phyloP scores from a whole-genome alignment of 768 basidiomycete species.

The Cystobasidium ongulense region DNA sequence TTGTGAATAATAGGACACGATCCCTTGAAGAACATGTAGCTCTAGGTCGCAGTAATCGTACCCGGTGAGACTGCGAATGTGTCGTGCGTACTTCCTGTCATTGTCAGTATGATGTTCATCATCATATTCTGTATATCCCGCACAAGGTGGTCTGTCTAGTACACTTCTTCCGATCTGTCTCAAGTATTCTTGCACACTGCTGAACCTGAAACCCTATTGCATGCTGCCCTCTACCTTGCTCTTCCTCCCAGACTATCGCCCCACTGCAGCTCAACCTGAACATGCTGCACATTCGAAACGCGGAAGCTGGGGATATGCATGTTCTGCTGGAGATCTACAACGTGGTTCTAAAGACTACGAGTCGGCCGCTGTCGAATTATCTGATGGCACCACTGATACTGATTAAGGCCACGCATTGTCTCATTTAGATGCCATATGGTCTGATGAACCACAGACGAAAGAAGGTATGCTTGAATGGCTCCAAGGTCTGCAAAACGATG shows the following conservation, averaged over 20 bases:
- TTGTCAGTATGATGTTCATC: background rate
- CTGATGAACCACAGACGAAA: background rate
- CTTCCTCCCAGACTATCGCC: no score
- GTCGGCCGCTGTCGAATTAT: background rate
- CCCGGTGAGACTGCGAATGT: no score
- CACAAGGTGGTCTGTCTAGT: no score
- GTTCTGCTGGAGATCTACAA: background rate
- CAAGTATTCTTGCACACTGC: no score
- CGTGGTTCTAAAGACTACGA: background rate
- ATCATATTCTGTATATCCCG: no score
- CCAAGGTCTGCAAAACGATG: background rate
- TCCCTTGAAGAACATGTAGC: slow-evolving; percentile 24
- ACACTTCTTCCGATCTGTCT: no score
- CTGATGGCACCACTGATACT: background rate
- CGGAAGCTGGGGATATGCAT: background rate
- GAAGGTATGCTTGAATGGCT: background rate
- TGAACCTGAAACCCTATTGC: no score
- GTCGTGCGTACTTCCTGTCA: no score
- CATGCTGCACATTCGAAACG: background rate
- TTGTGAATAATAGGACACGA: background rate
- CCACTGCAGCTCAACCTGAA: no score
- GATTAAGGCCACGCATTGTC: background rate
- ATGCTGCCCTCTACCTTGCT: no score
- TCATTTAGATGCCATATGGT: background rate
- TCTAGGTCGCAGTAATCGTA: background rate